Evolutionary conservation across 768 basidiomycete species (phyloP).

Genomic region (Boletus pseudo-olivaceus): DNA sequence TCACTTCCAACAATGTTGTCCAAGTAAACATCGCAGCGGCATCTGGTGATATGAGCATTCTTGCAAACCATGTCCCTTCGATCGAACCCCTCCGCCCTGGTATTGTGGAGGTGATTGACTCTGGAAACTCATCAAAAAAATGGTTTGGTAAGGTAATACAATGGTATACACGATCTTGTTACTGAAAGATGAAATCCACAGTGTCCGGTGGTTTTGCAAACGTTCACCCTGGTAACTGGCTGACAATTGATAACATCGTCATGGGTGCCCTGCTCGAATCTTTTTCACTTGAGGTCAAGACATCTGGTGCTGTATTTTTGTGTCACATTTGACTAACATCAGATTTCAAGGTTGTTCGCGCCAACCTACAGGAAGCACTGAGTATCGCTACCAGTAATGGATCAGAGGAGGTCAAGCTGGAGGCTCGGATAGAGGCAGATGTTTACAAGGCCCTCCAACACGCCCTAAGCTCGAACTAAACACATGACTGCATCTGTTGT

Average conservation of each 20-base stretch:
- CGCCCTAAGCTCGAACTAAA: conserved; percentile 57
- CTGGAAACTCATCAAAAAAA: conserved; percentile 76
- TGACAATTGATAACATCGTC: conserved; percentile 96
- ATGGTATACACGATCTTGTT: not conserved
- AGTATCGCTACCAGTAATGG: conserved; percentile 78
- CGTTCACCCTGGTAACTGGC: conserved; percentile 93
- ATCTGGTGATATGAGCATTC: conserved; percentile 98
- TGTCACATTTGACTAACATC: too few relatives aligned
- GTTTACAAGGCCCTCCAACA: conserved; percentile 95
- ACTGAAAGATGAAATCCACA: conserved; percentile 39
- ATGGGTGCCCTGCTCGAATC: conserved; percentile 91
- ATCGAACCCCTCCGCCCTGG: conserved; percentile 94
- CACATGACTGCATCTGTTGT: conserved; percentile 4
- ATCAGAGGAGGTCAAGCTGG: conserved; percentile 89
- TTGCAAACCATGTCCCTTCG: conserved; percentile 98
- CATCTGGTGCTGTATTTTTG: conserved; percentile 36
- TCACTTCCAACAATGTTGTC: conserved; percentile 84
- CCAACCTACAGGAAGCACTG: conserved; percentile 86
- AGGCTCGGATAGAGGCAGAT: conserved; percentile 92
- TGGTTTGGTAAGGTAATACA: conserved; percentile 84
- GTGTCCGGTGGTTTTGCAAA: conserved; percentile 97
- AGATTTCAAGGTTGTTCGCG: conserved; percentile 80
- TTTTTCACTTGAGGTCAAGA: conserved; percentile 91
- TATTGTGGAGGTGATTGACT: conserved; percentile 91
- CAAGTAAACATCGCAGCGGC: conserved; percentile 95